Conservation (phyloP, 2,329 filamentous ascomycete species). For the Microdochium trichocladiopsis region DNA sequence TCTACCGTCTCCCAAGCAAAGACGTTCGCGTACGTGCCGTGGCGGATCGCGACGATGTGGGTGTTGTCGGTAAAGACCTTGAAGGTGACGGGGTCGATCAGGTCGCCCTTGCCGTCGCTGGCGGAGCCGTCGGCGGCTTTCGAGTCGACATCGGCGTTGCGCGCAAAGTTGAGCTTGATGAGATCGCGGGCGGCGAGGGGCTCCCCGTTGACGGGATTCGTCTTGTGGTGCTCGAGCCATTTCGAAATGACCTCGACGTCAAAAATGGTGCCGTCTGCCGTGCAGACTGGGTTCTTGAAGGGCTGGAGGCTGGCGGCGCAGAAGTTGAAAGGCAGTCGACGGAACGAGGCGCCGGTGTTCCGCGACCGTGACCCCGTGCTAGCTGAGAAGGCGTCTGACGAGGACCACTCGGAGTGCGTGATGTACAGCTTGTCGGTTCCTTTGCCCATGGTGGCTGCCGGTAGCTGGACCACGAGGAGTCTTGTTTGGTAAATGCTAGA, state of each 20-base stretch:
- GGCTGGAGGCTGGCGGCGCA: conserved; percentile 94
- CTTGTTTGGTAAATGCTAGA: no score
- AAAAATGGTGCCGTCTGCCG: conserved; percentile 78
- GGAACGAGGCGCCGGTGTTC: conserved; percentile 60
- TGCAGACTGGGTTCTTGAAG: conserved; percentile 92
- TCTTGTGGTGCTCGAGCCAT: conserved; percentile 90
- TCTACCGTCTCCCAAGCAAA: conserved; percentile 96
- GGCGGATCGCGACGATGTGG: conserved; percentile 81
- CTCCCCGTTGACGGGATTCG: conserved; percentile 81
- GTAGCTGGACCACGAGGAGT: no score
- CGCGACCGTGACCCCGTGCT: conserved; percentile 59
- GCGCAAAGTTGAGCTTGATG: conserved; percentile 84
- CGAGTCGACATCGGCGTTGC: conserved; percentile 67
- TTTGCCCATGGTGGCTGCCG: conserved; percentile 33
- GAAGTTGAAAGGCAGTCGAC: conserved; percentile 93
- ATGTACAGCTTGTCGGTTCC: conserved; percentile 61
- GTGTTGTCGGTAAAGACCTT: conserved; percentile 98
- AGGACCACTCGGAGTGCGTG: conserved; percentile 97
- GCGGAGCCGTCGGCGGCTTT: conserved; percentile 31
- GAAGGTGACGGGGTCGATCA: conserved; percentile 93
- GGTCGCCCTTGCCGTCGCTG: conserved; percentile 60
- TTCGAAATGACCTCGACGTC: conserved; percentile 90
- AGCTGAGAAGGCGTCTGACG: conserved; percentile 79
- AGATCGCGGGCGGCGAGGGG: conserved; percentile 75
- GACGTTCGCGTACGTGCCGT: conserved; percentile 81